Conservation (phyloP, 257 asterid species). For the Plantago major region DNA sequence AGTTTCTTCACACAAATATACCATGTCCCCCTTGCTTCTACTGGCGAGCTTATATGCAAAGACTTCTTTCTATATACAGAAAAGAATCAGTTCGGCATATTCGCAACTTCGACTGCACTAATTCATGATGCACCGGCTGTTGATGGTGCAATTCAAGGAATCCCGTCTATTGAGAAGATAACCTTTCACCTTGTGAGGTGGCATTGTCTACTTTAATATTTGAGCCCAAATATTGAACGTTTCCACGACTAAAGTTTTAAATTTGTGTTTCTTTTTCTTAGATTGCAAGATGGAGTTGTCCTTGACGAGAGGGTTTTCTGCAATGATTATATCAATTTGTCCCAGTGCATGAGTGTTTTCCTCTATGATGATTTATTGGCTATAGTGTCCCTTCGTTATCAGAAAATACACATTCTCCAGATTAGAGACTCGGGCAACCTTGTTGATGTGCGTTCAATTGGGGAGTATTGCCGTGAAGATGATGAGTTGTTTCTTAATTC, state of each 20-base stretch:
- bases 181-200: conserved; percentile 95
- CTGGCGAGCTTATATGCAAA: conserved; percentile 90
- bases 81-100: conserved; percentile 70
- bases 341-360: conserved; percentile 84
- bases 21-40: conserved; percentile 65
- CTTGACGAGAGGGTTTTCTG: conserved; percentile 83
- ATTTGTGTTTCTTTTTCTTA: conserved; percentile 26
- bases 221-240: background rate
- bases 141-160: conserved; percentile 88
- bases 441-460: conserved; percentile 77
- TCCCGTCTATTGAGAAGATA: conserved; percentile 83
- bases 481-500: conserved; percentile 92
- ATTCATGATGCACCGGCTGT: conserved; percentile 81
- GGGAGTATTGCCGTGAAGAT: conserved; percentile 90
- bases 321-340: conserved; percentile 88
- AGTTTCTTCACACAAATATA: conserved; percentile 82
- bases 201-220: background rate
- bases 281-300: conserved; percentile 85
- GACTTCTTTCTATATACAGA: conserved; percentile 84
- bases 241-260: conserved; percentile 4
- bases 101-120: conserved; percentile 91
- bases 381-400: conserved; percentile 88
- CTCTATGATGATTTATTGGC: conserved; percentile 93
- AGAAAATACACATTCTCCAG: conserved; percentile 92
- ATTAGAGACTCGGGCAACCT: conserved; percentile 90